phyloP scores from a whole-genome alignment of 192 early-diverging fungal species.

The Rhizophagus prolifer region DNA sequence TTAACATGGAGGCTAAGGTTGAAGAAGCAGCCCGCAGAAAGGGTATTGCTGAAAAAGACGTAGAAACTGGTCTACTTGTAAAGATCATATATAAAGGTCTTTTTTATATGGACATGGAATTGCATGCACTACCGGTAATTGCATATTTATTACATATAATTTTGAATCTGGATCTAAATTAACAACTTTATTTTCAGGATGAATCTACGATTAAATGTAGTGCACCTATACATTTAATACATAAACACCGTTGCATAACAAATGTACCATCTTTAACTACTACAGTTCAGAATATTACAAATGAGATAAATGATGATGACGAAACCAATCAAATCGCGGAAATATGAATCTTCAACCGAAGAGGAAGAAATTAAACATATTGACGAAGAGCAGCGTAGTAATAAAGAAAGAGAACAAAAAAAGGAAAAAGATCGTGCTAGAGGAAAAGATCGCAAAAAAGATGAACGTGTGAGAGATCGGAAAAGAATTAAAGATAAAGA shows the following conservation, averaged over 20 bases:
- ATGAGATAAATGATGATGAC: neutral
- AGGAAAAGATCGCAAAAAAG: neutral
- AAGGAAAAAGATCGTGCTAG: neutral
- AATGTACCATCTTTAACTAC: neutral
- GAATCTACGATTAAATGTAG: neutral
- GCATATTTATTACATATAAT: neutral
- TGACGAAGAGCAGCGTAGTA: neutral
- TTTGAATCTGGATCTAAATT: neutral
- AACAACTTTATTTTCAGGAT: neutral
- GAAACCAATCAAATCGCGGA: neutral
- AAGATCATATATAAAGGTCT: neutral
- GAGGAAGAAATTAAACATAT: neutral
- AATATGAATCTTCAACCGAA: neutral
- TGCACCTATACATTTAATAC: neutral
- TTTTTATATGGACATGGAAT: neutral
- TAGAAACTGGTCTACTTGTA: neutral
- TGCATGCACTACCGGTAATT: neutral
- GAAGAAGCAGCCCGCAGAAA: neutral
- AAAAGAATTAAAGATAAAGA: neutral
- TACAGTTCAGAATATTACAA: neutral
- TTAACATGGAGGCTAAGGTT: slow-evolving; percentile 1
- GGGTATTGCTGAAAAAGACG: neutral
- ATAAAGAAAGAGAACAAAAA: neutral
- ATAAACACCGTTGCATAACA: neutral
- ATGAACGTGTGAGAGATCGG: neutral